phyloP scores from a whole-genome alignment of 306 rosid genomes.

The Dalbergia cochinchinensis region DNA sequence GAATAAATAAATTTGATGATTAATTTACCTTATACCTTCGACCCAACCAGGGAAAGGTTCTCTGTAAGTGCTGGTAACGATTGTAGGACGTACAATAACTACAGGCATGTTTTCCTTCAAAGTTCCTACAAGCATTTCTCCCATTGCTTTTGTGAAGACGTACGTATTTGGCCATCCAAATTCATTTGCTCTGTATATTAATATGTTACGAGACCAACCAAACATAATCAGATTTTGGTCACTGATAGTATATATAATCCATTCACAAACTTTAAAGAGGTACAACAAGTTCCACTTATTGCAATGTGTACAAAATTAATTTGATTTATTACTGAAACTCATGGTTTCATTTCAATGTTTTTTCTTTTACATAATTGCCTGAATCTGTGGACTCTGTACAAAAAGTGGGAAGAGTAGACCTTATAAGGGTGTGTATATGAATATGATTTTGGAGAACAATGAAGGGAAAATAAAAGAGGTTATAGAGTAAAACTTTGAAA shows the following conservation, averaged over 20 bases:
- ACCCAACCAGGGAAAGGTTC: slow-evolving; percentile 94
- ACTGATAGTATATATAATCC: neutral
- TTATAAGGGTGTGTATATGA: too few relatives aligned
- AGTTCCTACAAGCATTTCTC: slow-evolving; percentile 73
- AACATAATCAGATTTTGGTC: neutral
- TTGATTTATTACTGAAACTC: too few relatives aligned
- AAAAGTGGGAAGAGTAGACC: too few relatives aligned
- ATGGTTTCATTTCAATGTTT: too few relatives aligned
- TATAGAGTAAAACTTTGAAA: too few relatives aligned
- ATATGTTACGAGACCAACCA: neutral
- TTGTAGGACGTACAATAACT: slow-evolving; percentile 72
- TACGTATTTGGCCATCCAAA: slow-evolving; percentile 91
- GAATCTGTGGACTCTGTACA: too few relatives aligned
- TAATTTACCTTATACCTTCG: slow-evolving; percentile 76
- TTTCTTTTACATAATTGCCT: too few relatives aligned
- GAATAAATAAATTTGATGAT: neutral
- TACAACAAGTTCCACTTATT: too few relatives aligned
- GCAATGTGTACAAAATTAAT: too few relatives aligned
- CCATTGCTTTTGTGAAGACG: slow-evolving; percentile 87
- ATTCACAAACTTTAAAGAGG: neutral
- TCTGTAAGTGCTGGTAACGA: slow-evolving; percentile 71
- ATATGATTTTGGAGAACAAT: too few relatives aligned
- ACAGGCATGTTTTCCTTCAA: slow-evolving; percentile 52
- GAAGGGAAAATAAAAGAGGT: too few relatives aligned
- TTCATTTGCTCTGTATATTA: slow-evolving; percentile 57